Percentiles rank a stretch among this genome's conserved stretches.
phyloP scores from a whole-genome alignment of 2,329 filamentous ascomycete genomes.

The Epichloe typhina region DNA sequence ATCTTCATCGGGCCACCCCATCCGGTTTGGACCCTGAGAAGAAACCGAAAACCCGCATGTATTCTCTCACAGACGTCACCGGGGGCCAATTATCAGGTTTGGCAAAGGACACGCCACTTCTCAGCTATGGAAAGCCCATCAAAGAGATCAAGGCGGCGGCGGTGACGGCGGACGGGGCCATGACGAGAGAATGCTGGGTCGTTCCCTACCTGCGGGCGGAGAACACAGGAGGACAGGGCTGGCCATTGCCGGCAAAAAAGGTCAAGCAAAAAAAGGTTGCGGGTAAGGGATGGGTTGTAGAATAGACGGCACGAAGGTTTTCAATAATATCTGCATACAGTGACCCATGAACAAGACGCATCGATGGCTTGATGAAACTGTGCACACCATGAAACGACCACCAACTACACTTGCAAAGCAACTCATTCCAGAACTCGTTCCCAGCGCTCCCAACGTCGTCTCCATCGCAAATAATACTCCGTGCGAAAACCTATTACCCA shows the following conservation, averaged over 20 bases:
- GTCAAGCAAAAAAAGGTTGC: constrained; percentile 64
- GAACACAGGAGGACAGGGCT: constrained; percentile 53
- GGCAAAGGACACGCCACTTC: constrained; percentile 70
- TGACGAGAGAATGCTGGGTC: constrained; percentile 65
- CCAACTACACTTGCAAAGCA: too few species aligned
- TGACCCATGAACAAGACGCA: neutral
- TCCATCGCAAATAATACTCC: too few species aligned
- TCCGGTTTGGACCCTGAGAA: constrained; percentile 39
- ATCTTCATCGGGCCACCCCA: constrained; percentile 58
- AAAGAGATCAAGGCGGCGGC: constrained; percentile 54
- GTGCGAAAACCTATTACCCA: too few species aligned
- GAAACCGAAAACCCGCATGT: constrained; percentile 68
- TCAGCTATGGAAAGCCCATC: constrained; percentile 81
- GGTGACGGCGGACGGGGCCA: constrained; percentile 22
- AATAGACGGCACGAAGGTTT: constrained; percentile 18
- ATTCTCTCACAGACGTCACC: constrained; percentile 68
- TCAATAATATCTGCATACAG: too few species aligned
- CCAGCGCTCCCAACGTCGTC: too few species aligned
- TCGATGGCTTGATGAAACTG: too few species aligned
- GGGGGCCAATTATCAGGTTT: constrained; percentile 64
- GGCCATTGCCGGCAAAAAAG: constrained; percentile 76
- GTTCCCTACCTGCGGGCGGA: constrained; percentile 64
- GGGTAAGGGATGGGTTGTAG: constrained; percentile 64
- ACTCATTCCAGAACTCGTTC: too few species aligned
- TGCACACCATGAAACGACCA: too few species aligned